Percentiles rank a stretch among this genome's conserved stretches.
Conservation (phyloP, 306 rosid genomes). For the Cucurbita moschata region DNA sequence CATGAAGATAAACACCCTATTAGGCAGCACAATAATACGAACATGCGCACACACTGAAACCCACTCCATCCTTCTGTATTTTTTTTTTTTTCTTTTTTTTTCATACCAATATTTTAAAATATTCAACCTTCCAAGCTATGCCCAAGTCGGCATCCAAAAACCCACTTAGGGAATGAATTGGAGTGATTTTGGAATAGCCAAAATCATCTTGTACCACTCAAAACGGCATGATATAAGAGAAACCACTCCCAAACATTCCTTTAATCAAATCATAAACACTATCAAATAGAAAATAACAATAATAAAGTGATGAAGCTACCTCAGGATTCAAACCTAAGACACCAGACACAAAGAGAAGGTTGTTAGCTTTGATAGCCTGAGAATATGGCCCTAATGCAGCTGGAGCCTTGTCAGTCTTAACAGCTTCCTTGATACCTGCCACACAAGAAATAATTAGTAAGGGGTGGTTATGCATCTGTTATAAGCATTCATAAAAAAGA, state of each 20-base stretch:
- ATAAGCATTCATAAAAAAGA: not conserved
- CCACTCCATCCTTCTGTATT: not conserved
- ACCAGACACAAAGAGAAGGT: slow-evolving; percentile 75
- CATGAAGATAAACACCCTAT: not conserved
- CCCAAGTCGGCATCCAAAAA: not conserved
- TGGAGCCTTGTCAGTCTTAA: slow-evolving; percentile 78
- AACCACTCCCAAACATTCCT: too few relatives aligned
- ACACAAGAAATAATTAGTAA: not conserved
- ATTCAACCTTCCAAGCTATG: not conserved
- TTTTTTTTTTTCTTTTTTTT: not conserved
- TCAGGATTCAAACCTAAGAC: slow-evolving; percentile 79
- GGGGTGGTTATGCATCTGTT: not conserved
- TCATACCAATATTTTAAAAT: not conserved
- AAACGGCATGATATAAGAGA: too few relatives aligned
- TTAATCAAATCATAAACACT: not conserved
- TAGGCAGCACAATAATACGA: not conserved
- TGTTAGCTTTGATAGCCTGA: slow-evolving; percentile 80
- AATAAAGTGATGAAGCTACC: slow-evolving; percentile 26
- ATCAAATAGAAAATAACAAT: not conserved
- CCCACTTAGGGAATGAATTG: not conserved
- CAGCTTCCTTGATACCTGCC: slow-evolving; percentile 64
- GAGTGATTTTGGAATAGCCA: too few relatives aligned
- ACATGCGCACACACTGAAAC: not conserved
- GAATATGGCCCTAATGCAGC: slow-evolving; percentile 96
- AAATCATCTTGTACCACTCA: too few relatives aligned